phyloP scores from a whole-genome alignment of 345 rosid species.

The Syzygium grande region DNA sequence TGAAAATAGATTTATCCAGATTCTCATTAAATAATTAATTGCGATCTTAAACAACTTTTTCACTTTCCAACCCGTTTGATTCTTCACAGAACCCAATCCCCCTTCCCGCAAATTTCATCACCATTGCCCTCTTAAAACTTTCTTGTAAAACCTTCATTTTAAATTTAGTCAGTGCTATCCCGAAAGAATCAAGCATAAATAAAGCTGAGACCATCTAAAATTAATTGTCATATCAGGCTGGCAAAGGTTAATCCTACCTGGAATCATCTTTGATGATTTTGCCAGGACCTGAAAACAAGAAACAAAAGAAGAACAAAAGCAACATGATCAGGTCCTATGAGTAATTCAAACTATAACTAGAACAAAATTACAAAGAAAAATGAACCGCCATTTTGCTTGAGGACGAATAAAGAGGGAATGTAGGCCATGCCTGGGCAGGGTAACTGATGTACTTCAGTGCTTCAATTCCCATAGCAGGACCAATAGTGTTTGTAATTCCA shows the following conservation, averaged over 20 bases:
- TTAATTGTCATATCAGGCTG: not conserved
- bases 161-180: not conserved
- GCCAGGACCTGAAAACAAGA: slow-evolving; percentile 63
- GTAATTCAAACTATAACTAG: not conserved
- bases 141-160: not conserved
- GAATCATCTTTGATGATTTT: slow-evolving; percentile 97
- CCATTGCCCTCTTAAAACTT: not conserved
- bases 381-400: not conserved
- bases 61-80: not conserved
- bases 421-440: slow-evolving; percentile 78
- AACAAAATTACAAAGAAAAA: not conserved
- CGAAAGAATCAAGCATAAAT: not conserved
- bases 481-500: slow-evolving; percentile 92
- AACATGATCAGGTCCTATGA: not conserved
- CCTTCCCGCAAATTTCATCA: not conserved
- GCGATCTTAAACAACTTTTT: not conserved
- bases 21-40: not conserved
- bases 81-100: not conserved
- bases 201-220: not conserved
- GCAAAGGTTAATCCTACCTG: slow-evolving; percentile 35
- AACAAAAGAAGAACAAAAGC: not conserved
- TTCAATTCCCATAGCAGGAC: slow-evolving; percentile 98
- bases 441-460: slow-evolving; percentile 95
- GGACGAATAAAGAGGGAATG: not conserved
- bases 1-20: not conserved